Evolutionary conservation across 129 eudicot species (phyloP).

Genomic region (Escallonia herrerae): DNA sequence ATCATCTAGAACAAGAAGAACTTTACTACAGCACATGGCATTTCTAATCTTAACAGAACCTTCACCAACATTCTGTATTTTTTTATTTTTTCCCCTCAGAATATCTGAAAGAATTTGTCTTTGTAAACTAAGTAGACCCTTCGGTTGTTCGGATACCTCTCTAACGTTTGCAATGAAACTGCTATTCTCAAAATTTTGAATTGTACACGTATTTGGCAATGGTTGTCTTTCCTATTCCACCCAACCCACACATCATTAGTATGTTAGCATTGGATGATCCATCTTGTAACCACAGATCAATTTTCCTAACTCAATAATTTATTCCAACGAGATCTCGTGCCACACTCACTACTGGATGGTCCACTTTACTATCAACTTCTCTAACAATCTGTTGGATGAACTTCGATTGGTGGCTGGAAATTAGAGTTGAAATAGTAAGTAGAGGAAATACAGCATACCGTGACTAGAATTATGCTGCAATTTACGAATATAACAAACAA

Average conservation of each 20-base stretch:
- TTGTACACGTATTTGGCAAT: not conserved
- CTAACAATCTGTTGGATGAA: constrained; percentile 1
- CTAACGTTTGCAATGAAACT: not conserved
- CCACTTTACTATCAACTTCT: not conserved
- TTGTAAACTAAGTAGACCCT: not conserved
- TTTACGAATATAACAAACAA: too few species aligned
- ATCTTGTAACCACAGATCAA: constrained; percentile 5
- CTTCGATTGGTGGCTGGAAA: constrained; percentile 2
- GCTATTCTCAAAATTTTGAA: not conserved
- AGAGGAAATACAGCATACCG: too few species aligned
- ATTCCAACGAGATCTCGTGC: constrained; percentile 9
- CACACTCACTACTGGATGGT: not conserved
- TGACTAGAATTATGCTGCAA: too few species aligned
- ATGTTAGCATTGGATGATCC: not conserved
- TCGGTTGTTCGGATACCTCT: not conserved
- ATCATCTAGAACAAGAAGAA: constrained; percentile 12
- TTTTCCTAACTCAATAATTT: not conserved
- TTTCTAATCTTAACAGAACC: not conserved
- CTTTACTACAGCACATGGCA: not conserved
- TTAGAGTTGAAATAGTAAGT: too few species aligned
- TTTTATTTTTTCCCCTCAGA: not conserved
- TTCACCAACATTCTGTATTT: not conserved
- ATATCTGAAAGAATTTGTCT: not conserved
- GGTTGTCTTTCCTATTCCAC: not conserved
- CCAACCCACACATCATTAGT: not conserved